Base-by-base conservation (phyloP, 805 yeast genomes). In the Lachancea dasiensis region DNA sequence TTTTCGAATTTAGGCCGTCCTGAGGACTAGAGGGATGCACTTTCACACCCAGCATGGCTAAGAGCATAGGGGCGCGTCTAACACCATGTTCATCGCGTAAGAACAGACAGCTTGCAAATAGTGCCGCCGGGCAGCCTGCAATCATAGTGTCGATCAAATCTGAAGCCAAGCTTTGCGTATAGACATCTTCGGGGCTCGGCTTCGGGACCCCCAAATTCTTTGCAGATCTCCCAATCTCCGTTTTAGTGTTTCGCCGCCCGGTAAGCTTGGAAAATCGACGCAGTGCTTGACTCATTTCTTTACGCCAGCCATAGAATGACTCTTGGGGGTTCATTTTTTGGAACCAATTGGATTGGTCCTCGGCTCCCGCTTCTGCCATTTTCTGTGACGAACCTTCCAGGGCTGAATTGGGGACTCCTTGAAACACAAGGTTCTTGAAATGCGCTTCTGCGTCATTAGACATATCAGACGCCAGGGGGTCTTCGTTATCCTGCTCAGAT, bases 11-110 rank as follows among this genome's bases (percentile, higher is more conserved):
- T 27, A 30, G 3, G 19, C 9, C 18, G 8, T 27, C 33, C 16
- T 16, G 78, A 66, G 7, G 69, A 58, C 46, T 77, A 79, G 28
- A 72, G 60, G 56, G 61, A 31, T 49, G 50, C 4, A 92, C 69
- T 29, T 72, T 69, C 28, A 87, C 67, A 5, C 86, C 81, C 17
- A 92, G 53, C 58, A 87, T 74, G 13, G 84, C 80, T 27, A 87
- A 61, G 27, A 92, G 59, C 23, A 90, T 67, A 1, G 98, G 96
- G 0, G 95, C 92, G 43, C 95, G 73, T 39, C 79, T 73, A 3
- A 73, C 70, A 1, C 84, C 86, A 47, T 72, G 74, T 43, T 86
- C 95, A 56, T 87, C 96, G 37, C 76, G 73, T 31, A 79, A 67
- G 43, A 92, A 75, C 26, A 79, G 72, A 1, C 94, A 76, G 4